Evolutionary conservation across 2,329 filamentous ascomycete species (phyloP).

Genomic region (Xylaria sp.): DNA sequence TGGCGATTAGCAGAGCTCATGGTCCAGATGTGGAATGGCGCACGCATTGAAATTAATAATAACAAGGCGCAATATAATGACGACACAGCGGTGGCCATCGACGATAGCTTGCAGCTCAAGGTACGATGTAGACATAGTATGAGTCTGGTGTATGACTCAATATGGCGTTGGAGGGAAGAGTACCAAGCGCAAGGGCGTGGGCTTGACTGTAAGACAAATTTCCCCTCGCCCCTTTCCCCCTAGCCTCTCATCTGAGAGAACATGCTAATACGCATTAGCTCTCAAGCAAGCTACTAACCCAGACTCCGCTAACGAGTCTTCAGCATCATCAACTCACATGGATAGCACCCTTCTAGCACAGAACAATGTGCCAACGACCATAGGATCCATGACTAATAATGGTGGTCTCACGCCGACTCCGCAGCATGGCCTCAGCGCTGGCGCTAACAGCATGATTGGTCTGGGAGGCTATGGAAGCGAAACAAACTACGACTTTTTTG

Average conservation of each 20-base stretch:
- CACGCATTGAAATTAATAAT: slow-evolving; percentile 57
- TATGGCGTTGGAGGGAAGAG: slow-evolving; percentile 85
- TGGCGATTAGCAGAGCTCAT: slow-evolving; percentile 84
- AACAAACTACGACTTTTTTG: slow-evolving; percentile 84
- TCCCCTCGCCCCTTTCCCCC: slow-evolving; percentile 38
- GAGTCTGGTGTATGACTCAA: slow-evolving; percentile 83
- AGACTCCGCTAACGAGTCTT: slow-evolving; percentile 76
- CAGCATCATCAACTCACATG: slow-evolving; percentile 69
- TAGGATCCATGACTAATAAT: slow-evolving; percentile 54
- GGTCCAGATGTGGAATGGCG: slow-evolving; percentile 83
- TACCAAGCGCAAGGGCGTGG: slow-evolving; percentile 74
- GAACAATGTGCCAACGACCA: slow-evolving; percentile 55
- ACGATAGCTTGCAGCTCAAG: slow-evolving; percentile 77
- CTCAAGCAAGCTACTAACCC: slow-evolving; percentile 87
- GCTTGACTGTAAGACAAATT: slow-evolving; percentile 66
- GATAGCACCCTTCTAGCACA: slow-evolving; percentile 64
- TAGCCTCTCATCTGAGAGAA: slow-evolving; percentile 37
- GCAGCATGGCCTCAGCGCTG: slow-evolving; percentile 51
- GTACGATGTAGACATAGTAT: slow-evolving; percentile 85
- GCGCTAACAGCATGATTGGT: slow-evolving; percentile 55
- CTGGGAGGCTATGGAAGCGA: slow-evolving; percentile 63
- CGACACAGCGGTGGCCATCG: slow-evolving; percentile 59
- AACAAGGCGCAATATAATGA: slow-evolving; percentile 55
- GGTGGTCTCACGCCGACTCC: slow-evolving; percentile 59
- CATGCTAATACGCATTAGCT: slow-evolving; percentile 55